Evolutionary conservation across 2,329 filamentous ascomycete genomes (phyloP), one percentile per base, ranked within the genome.

Genomic region (Alternaria brassicae): DNA sequence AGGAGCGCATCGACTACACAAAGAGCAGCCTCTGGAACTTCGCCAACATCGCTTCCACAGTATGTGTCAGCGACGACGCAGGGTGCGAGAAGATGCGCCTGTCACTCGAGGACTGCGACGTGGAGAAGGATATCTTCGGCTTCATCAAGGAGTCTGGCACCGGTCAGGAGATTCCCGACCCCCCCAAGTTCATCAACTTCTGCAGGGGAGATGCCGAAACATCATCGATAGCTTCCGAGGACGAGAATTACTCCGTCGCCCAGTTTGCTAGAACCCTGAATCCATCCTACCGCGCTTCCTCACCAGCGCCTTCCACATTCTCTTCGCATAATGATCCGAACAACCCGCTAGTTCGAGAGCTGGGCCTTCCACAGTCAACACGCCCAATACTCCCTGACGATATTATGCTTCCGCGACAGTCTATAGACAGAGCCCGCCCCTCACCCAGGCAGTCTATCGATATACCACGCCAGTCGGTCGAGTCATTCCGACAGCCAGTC

Each of bases 11-110:
- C 37, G 95, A 99, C 79, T 99, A 97, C 75, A 93, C 93, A 67
- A 99, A 98, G 83, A 96, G 91, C 80, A 98, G 95, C 73, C 83
- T 99, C 7, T 99, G 95, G 96, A 94, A 89, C 13, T 99, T 98
- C 80, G 94, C 95, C 56, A 99, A 99, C 77, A 93, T 99, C 70
- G 89, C 95, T 1, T 98, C 94, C 0, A 98, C 94, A 0, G 95
- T 98, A 10, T 99, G 95, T 74, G 95, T 99, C 47, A 98, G 93
- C 76, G 95, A 99, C 72, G 95, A 99, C 81, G 88, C 91, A 44
- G 82, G 85, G 73, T 99, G 94, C 78, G 96, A 99, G 79, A 98
- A 97, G 81, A 91, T 99, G 61, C 89, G 96, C 10, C 81, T 98
- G 5, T 94, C 94, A 0, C 84, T 99, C 3, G 96, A 99, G 80